phyloP scores from a whole-genome alignment of 1,139 yeast species.

The Suhomyces atakaporum region DNA sequence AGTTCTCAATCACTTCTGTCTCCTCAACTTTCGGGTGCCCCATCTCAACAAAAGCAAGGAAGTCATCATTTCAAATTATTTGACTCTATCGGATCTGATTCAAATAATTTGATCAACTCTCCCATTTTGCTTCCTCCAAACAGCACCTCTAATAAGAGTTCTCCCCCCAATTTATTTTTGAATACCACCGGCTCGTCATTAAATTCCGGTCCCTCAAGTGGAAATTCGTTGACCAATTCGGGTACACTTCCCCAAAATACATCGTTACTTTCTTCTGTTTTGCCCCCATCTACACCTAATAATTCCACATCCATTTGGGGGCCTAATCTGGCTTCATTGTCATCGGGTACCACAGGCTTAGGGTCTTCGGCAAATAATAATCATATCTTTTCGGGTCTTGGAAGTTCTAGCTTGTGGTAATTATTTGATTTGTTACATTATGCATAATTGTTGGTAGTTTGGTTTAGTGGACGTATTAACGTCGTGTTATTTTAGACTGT shows the following conservation, averaged over 20 bases:
- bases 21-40: constrained; percentile 15
- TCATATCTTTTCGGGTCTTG: constrained; percentile 17
- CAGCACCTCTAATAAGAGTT: constrained; percentile 19
- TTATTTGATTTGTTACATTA: constrained; percentile 5
- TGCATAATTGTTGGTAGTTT: constrained; percentile 6
- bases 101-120: constrained; percentile 17
- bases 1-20: constrained; percentile 27
- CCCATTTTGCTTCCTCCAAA: constrained; percentile 23
- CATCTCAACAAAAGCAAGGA: constrained; percentile 11
- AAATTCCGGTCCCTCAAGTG: constrained; percentile 8
- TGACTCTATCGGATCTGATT: constrained; percentile 19
- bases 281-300: constrained; percentile 11
- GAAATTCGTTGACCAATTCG: constrained; percentile 4
- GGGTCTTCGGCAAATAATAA: constrained; percentile 11
- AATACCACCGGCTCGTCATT: constrained; percentile 17
- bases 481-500: neutral
- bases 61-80: constrained; percentile 22
- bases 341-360: constrained; percentile 14
- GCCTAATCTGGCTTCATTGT: constrained; percentile 11
- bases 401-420: constrained; percentile 20
- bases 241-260: constrained; percentile 12
- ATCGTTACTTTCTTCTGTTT: constrained; percentile 13
- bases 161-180: constrained; percentile 32
- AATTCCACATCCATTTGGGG: constrained; percentile 20
- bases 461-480: constrained; percentile 4